Conservation (phyloP, 2,329 filamentous ascomycete genomes). For the Aspergillus bombycis region DNA sequence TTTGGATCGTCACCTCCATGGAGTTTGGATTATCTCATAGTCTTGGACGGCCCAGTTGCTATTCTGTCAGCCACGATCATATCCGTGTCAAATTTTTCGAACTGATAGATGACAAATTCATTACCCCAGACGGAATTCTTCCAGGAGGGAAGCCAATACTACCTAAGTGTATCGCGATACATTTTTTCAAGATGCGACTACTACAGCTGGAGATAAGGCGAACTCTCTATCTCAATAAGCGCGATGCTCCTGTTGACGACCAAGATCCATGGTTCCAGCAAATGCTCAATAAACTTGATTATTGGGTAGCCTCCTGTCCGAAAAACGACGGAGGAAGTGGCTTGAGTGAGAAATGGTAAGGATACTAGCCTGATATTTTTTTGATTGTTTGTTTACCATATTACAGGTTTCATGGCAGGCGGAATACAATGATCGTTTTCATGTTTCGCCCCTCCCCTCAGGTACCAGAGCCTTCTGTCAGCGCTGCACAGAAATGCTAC, state of each 20-base stretch:
- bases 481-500: slow-evolving; percentile 81
- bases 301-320: slow-evolving; percentile 79
- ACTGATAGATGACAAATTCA: slow-evolving; percentile 78
- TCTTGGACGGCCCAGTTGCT: slow-evolving; percentile 83
- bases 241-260: slow-evolving; percentile 74
- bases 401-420: slow-evolving; percentile 64
- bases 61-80: slow-evolving; percentile 79
- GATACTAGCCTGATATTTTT: slow-evolving; percentile 18
- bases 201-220: slow-evolving; percentile 86
- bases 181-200: slow-evolving; percentile 90
- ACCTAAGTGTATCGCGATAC: slow-evolving; percentile 86
- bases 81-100: slow-evolving; percentile 87
- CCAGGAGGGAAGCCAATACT: slow-evolving; percentile 70
- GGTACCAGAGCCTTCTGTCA: slow-evolving; percentile 77
- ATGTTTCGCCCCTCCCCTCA: slow-evolving; percentile 91
- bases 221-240: slow-evolving; percentile 82
- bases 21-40: slow-evolving; percentile 86
- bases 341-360: slow-evolving; percentile 81
- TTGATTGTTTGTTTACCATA: slow-evolving; percentile 5
- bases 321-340: slow-evolving; percentile 68
- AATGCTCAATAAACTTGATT: slow-evolving; percentile 76
- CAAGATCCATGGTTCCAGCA: slow-evolving; percentile 82
- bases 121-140: slow-evolving; percentile 74
- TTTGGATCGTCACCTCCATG: slow-evolving; percentile 87
- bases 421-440: slow-evolving; percentile 86